phyloP scores from a whole-genome alignment of 352 stramenopile species.

The Phytopythium litorale region DNA sequence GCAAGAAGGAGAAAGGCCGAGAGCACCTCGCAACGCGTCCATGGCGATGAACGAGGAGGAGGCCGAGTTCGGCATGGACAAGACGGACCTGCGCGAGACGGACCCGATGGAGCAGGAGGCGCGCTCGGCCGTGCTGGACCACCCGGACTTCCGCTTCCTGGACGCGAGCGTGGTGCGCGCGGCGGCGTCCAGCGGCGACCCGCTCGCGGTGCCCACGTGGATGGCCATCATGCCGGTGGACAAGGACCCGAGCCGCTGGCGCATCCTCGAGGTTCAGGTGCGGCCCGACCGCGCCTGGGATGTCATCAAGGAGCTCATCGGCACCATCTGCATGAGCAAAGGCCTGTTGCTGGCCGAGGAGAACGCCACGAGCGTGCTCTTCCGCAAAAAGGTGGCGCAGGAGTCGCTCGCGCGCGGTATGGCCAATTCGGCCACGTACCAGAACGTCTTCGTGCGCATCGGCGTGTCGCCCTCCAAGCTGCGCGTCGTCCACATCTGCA shows the following conservation, averaged over 20 bases:
- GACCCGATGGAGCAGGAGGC: conserved; percentile 67
- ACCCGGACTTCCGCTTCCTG: conserved; percentile 68
- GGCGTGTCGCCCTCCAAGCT: conserved; percentile 77
- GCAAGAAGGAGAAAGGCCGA: too few relatives aligned
- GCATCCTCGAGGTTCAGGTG: conserved; percentile 65
- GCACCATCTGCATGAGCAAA: conserved; percentile 74
- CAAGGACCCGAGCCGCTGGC: conserved; percentile 60
- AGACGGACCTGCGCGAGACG: conserved; percentile 42
- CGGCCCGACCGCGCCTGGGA: conserved; percentile 68
- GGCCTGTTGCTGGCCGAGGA: conserved; percentile 61
- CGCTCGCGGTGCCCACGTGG: conserved; percentile 42
- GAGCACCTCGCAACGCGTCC: neutral
- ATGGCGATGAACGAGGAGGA: conserved; percentile 47
- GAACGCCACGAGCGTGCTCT: conserved; percentile 52
- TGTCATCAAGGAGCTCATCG: conserved; percentile 75
- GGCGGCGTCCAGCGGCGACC: conserved; percentile 22
- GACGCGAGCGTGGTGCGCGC: conserved; percentile 25
- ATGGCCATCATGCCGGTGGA: conserved; percentile 53
- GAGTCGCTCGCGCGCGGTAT: conserved; percentile 63
- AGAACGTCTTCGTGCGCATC: conserved; percentile 71
- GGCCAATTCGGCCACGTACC: conserved; percentile 55
- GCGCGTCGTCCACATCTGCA: conserved; percentile 66
- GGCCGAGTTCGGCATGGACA: conserved; percentile 68
- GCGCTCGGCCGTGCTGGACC: conserved; percentile 50
- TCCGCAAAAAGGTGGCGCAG: conserved; percentile 62